phyloP scores from a whole-genome alignment of 2,329 filamentous ascomycete genomes.

The Xylogone sp. region DNA sequence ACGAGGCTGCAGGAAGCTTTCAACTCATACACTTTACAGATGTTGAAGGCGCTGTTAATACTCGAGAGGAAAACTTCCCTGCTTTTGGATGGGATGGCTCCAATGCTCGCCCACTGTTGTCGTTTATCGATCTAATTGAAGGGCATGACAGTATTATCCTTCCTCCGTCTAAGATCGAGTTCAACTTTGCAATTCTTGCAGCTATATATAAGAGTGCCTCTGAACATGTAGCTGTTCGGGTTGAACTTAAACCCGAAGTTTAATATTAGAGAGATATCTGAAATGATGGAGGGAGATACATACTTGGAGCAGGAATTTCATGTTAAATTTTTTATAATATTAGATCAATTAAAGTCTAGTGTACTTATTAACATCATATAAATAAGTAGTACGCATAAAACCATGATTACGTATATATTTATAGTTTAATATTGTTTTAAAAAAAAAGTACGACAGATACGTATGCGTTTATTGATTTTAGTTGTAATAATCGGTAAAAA shows the following conservation, averaged over 20 bases:
- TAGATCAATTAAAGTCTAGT: too few species aligned
- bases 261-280: too few species aligned
- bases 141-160: not conserved
- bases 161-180: not conserved
- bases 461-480: too few species aligned
- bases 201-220: not conserved
- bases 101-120: not conserved
- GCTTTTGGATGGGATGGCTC: not conserved
- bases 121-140: not conserved
- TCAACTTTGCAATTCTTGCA: not conserved
- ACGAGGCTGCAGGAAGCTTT: not conserved
- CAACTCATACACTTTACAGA: not conserved
- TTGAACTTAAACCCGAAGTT: slow-evolving; percentile 17
- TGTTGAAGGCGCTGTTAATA: not conserved
- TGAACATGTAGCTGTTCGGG: not conserved
- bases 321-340: too few species aligned
- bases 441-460: too few species aligned
- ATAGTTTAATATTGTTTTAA: too few species aligned
- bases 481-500: too few species aligned
- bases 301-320: too few species aligned
- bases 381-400: too few species aligned
- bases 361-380: too few species aligned
- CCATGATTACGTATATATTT: too few species aligned
- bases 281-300: too few species aligned
- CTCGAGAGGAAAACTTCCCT: not conserved